Percentiles rank a stretch among this genome's conserved stretches.
Conservation (phyloP, 768 basidiomycete genomes). For the Guyanaporus albipodus region DNA sequence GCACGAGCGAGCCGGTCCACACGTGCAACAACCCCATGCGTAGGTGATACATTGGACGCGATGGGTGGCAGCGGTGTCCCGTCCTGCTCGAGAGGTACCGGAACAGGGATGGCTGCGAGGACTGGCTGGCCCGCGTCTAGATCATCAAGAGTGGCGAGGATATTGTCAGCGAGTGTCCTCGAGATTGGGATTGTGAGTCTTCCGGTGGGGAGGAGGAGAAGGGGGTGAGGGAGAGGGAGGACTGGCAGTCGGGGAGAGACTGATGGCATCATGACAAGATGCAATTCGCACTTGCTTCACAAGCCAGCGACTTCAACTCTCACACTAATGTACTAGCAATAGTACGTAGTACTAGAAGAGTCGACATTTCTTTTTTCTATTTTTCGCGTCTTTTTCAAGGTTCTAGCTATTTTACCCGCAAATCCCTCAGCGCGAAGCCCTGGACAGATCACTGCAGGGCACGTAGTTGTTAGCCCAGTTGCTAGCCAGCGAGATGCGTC, state of each 20-base stretch:
- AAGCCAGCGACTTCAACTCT: neutral
- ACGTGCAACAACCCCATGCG: slow-evolving; percentile 68
- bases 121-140: slow-evolving; percentile 61
- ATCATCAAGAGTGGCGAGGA: slow-evolving; percentile 65
- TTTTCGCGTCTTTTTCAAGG: slow-evolving; percentile 61
- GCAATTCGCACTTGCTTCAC: neutral
- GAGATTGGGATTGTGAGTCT: slow-evolving; percentile 66
- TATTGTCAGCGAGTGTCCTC: slow-evolving; percentile 54
- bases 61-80: neutral
- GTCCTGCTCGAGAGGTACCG: slow-evolving; percentile 23
- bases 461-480: neutral
- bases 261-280: slow-evolving; percentile 16
- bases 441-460: slow-evolving; percentile 44
- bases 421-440: slow-evolving; percentile 18
- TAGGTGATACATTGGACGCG: slow-evolving; percentile 30
- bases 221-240: slow-evolving; percentile 65
- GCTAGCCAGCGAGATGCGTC: neutral
- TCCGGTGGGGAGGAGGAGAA: slow-evolving; percentile 71
- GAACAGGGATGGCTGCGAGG: slow-evolving; percentile 62
- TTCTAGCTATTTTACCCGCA: slow-evolving; percentile 59
- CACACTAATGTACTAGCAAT: too few species aligned
- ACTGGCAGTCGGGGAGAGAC: slow-evolving; percentile 56
- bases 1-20: slow-evolving; percentile 68
- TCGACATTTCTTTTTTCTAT: slow-evolving; percentile 40
- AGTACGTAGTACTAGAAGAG: too few species aligned